These are phyloP conservation scores for Styphnolobium japonicum DNA, from an alignment of 306 rosid genomes.

Conservation along the genomic window DNA sequence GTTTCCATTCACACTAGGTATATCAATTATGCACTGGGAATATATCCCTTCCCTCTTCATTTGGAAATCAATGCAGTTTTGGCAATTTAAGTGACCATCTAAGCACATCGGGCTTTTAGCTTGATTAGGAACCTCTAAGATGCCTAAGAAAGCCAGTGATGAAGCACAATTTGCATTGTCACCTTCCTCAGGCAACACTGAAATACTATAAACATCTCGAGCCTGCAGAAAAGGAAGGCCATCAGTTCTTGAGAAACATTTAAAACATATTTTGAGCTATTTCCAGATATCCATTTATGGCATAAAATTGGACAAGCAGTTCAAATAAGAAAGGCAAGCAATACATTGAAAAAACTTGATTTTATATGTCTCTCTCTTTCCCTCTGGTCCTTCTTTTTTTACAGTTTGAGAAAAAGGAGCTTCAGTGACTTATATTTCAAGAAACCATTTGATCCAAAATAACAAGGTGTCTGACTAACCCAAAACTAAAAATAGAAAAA, in stretches of 20 bases:
- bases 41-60: conserved; percentile 45
- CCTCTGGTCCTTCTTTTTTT: not conserved
- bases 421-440: not conserved
- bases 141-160: conserved; percentile 54
- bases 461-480: not conserved
- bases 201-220: conserved; percentile 62
- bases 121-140: conserved; percentile 62
- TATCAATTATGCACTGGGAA: conserved; percentile 64
- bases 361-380: not conserved
- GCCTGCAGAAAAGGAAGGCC: conserved; percentile 44
- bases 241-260: not conserved
- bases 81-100: conserved; percentile 55
- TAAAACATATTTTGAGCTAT: not conserved
- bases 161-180: conserved; percentile 49
- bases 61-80: conserved; percentile 54
- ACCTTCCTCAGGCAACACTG: conserved; percentile 51
- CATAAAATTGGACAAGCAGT: conserved; percentile 14
- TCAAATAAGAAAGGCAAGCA: conserved; percentile 17
- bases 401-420: not conserved
- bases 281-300: not conserved
- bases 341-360: not conserved
- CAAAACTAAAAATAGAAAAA: not conserved
- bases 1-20: conserved; percentile 56
- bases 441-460: conserved; percentile 23
- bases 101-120: conserved; percentile 45